Evolutionary conservation across 2,329 filamentous ascomycete species (phyloP).

Genomic region (Talaromyces marneffei): DNA sequence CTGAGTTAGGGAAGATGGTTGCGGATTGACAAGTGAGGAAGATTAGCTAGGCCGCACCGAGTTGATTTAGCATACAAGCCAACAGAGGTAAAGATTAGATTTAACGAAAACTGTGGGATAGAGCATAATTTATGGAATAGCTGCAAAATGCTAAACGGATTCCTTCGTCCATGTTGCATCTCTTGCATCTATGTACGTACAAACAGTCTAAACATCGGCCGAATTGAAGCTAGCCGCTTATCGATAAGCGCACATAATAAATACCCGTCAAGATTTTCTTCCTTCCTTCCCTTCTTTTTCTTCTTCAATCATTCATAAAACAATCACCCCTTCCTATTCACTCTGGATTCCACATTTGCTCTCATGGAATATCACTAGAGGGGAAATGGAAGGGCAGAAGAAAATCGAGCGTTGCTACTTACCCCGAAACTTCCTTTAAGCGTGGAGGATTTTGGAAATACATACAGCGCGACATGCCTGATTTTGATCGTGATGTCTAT

Average conservation of each 20-base stretch:
- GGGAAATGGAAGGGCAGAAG: slow-evolving; percentile 45
- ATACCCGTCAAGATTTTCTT: slow-evolving; percentile 22
- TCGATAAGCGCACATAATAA: slow-evolving; percentile 30
- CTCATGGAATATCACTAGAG: slow-evolving; percentile 38
- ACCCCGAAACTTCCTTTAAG: slow-evolving; percentile 39
- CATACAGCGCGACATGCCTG: slow-evolving; percentile 36
- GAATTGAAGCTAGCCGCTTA: slow-evolving; percentile 22
- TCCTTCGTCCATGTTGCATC: neutral
- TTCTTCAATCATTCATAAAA: slow-evolving; percentile 36
- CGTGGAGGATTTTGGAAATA: slow-evolving; percentile 45
- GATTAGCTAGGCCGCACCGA: neutral
- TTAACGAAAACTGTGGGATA: neutral
- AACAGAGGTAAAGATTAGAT: neutral
- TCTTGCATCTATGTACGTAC: neutral
- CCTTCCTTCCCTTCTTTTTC: slow-evolving; percentile 18
- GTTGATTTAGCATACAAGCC: neutral
- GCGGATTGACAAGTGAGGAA: neutral
- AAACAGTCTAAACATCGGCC: neutral
- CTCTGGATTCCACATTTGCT: slow-evolving; percentile 35
- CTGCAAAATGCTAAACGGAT: neutral
- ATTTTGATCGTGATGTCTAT: neutral
- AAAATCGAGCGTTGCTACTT: slow-evolving; percentile 33
- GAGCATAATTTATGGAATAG: neutral
- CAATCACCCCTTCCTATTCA: slow-evolving; percentile 43
- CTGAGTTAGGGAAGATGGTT: neutral